phyloP scores from a whole-genome alignment of 2,329 filamentous ascomycete species.

The Alternaria angustiovoidea region DNA sequence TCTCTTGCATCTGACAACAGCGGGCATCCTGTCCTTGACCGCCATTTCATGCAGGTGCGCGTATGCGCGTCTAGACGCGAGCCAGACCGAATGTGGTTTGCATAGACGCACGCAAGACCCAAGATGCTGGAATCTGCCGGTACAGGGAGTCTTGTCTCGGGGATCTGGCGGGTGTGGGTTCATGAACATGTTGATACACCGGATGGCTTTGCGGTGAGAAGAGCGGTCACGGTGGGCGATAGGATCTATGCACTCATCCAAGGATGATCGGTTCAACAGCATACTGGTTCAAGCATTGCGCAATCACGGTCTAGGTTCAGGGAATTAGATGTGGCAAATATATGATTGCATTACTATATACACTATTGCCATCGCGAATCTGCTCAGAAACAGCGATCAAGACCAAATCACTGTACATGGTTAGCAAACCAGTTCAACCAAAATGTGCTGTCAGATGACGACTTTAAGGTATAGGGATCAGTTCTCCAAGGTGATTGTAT shows the following conservation, averaged over 20 bases:
- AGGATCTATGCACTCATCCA: background rate
- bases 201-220: constrained; percentile 19
- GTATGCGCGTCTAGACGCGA: constrained; percentile 3
- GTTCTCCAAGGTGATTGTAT: constrained; percentile 72
- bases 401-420: constrained; percentile 6
- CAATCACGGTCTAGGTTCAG: background rate
- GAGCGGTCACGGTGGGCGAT: constrained; percentile 20
- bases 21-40: constrained; percentile 15
- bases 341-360: constrained; percentile 11
- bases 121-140: constrained; percentile 12
- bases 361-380: constrained; percentile 1
- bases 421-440: constrained; percentile 14
- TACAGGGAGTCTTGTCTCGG: constrained; percentile 16
- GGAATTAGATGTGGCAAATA: background rate
- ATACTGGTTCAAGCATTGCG: background rate
- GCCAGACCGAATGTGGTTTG: constrained; percentile 2
- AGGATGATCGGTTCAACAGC: background rate
- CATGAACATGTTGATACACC: constrained; percentile 10
- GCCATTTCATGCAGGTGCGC: constrained; percentile 25
- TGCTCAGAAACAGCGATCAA: background rate
- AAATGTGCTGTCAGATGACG: background rate
- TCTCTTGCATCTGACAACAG: constrained; percentile 6
- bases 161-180: background rate
- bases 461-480: constrained; percentile 51
- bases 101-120: constrained; percentile 9